phyloP scores from a whole-genome alignment of 305 asterid genomes.

The Fraxinus velutina region DNA sequence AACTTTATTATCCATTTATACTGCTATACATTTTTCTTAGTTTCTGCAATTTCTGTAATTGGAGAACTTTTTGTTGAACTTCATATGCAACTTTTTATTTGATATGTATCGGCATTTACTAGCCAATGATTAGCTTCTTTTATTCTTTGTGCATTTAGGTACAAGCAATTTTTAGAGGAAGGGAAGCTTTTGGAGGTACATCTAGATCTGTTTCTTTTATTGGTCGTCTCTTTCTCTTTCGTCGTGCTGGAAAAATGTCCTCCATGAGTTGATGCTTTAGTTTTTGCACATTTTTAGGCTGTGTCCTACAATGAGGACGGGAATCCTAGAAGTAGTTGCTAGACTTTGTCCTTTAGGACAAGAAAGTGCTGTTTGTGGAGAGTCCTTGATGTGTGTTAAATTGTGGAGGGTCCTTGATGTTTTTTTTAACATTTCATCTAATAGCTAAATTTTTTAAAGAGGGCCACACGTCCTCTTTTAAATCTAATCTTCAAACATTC shows the following conservation, averaged over 20 bases:
- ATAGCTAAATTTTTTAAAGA: background rate
- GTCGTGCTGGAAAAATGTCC: constrained; percentile 11
- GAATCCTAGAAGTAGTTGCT: background rate
- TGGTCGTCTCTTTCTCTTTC: background rate
- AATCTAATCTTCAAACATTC: background rate
- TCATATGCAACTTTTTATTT: constrained; percentile 2
- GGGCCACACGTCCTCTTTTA: background rate
- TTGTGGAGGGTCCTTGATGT: background rate
- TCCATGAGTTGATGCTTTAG: background rate
- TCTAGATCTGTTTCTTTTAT: constrained; percentile 5
- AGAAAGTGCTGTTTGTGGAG: background rate
- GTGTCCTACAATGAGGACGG: background rate
- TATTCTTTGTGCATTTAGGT: constrained; percentile 40
- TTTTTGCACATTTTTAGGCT: background rate
- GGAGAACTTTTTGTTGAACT: background rate
- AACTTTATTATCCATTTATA: background rate
- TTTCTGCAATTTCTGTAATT: background rate
- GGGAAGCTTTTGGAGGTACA: constrained; percentile 90
- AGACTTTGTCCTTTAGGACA: background rate
- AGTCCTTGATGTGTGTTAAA: background rate
- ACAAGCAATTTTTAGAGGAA: constrained; percentile 71
- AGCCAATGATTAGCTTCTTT: constrained; percentile 2
- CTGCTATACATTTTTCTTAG: background rate
- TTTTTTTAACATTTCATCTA: background rate
- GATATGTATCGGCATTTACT: constrained; percentile 1